phyloP scores from a whole-genome alignment of 331 rosid genomes.

The Erythrophleum ivorense region DNA sequence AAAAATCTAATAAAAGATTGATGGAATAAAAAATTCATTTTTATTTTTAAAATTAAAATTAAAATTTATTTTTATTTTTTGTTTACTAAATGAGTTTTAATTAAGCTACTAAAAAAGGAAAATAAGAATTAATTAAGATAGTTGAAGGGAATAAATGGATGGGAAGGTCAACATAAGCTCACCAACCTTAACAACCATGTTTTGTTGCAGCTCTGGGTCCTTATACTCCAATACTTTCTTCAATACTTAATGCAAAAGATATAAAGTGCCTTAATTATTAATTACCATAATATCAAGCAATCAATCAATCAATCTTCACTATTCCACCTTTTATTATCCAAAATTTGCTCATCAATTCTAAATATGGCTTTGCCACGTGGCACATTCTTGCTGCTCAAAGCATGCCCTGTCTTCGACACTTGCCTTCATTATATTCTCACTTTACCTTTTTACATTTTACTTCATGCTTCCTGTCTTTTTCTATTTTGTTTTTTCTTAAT shows the following conservation, averaged over 20 bases:
- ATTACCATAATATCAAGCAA: conserved; percentile 30
- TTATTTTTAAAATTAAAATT: too few relatives aligned
- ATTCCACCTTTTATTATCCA: too few relatives aligned
- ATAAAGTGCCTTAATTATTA: neutral
- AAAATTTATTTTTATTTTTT: too few relatives aligned
- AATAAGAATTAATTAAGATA: neutral
- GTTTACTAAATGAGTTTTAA: too few relatives aligned
- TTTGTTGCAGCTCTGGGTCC: conserved; percentile 42
- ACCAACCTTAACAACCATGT: conserved; percentile 53
- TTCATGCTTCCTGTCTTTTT: neutral
- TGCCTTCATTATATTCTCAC: conserved; percentile 1
- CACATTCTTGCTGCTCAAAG: conserved; percentile 11
- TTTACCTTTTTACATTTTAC: neutral
- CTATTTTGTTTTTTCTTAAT: neutral
- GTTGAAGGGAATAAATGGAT: conserved; percentile 23
- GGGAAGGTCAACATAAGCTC: conserved; percentile 22
- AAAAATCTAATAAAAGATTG: too few relatives aligned
- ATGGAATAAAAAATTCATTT: too few relatives aligned
- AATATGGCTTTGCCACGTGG: neutral
- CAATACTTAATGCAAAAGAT: conserved; percentile 20
- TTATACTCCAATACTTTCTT: neutral
- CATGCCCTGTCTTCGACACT: too few relatives aligned
- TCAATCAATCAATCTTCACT: neutral
- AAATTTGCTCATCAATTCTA: neutral
- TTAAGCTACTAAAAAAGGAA: neutral